A percentile compares a stretch with the other conserved stretches of the same genome.
These are phyloP conservation scores for Yamadazyma olivae DNA, from an alignment of 805 yeast species.

Conservation along the genomic window DNA sequence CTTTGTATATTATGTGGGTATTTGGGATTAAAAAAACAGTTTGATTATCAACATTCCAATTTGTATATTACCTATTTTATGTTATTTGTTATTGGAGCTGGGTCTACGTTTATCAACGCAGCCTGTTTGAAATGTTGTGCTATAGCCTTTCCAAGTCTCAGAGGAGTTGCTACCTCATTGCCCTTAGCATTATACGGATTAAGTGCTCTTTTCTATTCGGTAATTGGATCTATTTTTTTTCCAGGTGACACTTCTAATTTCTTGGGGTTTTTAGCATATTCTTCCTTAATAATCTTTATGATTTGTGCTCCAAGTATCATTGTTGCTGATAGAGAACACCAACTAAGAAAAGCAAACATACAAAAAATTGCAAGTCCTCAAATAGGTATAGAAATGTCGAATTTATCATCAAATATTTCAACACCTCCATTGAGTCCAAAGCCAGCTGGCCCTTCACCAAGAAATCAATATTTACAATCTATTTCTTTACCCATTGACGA, in stretches of 20 bases:
- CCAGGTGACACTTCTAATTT: conserved; percentile 60
- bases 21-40: conserved; percentile 51
- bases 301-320: conserved; percentile 48
- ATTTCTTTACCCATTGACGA: conserved; percentile 1
- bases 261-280: conserved; percentile 43
- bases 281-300: conserved; percentile 38
- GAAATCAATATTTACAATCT: conserved; percentile 2
- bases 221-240: conserved; percentile 48
- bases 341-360: conserved; percentile 5
- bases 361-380: conserved; percentile 6
- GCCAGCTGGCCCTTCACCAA: not conserved
- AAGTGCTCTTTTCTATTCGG: conserved; percentile 66
- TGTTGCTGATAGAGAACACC: conserved; percentile 34
- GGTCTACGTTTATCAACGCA: conserved; percentile 63
- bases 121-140: conserved; percentile 75
- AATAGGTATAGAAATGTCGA: conserved; percentile 11
- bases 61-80: conserved; percentile 43
- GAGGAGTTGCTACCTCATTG: conserved; percentile 74
- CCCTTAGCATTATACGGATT: conserved; percentile 75
- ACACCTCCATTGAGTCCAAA: conserved; percentile 6
- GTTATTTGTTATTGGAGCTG: conserved; percentile 58
- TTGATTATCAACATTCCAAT: conserved; percentile 33
- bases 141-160: conserved; percentile 57
- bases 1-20: conserved; percentile 52
- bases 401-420: conserved; percentile 5